phyloP scores from a whole-genome alignment of 768 basidiomycete species.

The Mycena crocata region DNA sequence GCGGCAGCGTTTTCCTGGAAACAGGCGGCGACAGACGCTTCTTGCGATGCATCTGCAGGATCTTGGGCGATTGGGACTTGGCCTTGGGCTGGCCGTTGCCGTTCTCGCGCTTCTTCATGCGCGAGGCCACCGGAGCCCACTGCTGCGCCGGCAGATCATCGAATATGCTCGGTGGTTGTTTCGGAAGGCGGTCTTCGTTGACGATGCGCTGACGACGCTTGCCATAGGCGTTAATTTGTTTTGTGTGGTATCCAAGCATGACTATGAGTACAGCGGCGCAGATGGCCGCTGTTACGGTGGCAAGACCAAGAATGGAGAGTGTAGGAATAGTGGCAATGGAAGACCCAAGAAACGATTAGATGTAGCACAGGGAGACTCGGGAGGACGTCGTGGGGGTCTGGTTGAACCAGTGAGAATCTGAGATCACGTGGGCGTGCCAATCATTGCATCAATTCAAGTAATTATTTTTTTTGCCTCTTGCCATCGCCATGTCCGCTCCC shows the following conservation, averaged over 20 bases:
- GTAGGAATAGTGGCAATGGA: slow-evolving; percentile 32
- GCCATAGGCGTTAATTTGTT: slow-evolving; percentile 75
- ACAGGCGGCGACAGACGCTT: slow-evolving; percentile 52
- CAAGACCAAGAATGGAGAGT: slow-evolving; percentile 19
- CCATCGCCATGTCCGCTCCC: slow-evolving; percentile 40
- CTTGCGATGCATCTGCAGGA: slow-evolving; percentile 54
- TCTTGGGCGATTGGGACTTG: slow-evolving; percentile 50
- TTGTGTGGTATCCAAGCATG: slow-evolving; percentile 73
- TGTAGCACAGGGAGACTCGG: too few relatives aligned
- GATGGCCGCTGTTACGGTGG: slow-evolving; percentile 33
- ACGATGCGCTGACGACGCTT: slow-evolving; percentile 72
- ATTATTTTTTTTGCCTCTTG: background rate
- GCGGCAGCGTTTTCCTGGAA: slow-evolving; percentile 46
- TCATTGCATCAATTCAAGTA: background rate
- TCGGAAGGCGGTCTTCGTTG: slow-evolving; percentile 48
- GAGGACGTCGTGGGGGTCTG: too few relatives aligned
- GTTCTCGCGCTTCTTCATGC: slow-evolving; percentile 63
- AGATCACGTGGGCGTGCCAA: slow-evolving; percentile 3
- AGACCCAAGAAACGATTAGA: too few relatives aligned
- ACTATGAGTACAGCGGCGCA: slow-evolving; percentile 30
- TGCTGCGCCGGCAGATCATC: slow-evolving; percentile 55
- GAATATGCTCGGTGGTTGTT: slow-evolving; percentile 51
- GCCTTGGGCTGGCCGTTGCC: slow-evolving; percentile 39
- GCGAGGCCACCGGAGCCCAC: slow-evolving; percentile 53
- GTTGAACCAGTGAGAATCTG: too few relatives aligned